Percentiles rank a stretch among this genome's conserved stretches.
phyloP scores from a whole-genome alignment of 495 filamentous ascomycete species.

The Aspergillus taichungensis region DNA sequence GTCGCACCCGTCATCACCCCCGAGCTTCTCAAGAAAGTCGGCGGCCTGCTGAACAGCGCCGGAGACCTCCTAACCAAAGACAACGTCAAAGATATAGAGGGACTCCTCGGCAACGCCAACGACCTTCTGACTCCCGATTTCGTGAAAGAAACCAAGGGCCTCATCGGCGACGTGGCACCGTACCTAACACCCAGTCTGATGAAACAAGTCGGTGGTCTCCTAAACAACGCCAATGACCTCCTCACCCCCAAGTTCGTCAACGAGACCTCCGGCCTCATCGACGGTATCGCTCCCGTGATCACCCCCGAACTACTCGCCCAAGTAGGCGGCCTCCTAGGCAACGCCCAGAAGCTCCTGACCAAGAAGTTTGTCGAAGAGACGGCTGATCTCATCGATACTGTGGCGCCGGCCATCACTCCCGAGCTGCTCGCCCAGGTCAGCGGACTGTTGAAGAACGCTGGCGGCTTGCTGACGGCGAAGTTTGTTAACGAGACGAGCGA shows the following conservation, averaged over 20 bases:
- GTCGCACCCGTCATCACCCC: slow-evolving; percentile 28
- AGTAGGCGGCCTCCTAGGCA: slow-evolving; percentile 27
- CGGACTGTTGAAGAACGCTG: slow-evolving; percentile 27
- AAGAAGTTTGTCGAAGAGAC: slow-evolving; percentile 29
- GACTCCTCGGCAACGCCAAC: slow-evolving; percentile 34
- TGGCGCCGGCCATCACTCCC: slow-evolving; percentile 29
- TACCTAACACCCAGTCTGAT: slow-evolving; percentile 23
- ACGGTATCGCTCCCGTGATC: slow-evolving; percentile 29
- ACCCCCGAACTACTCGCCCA: slow-evolving; percentile 24
- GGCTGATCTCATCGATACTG: slow-evolving; percentile 26
- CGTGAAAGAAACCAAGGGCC: slow-evolving; percentile 31
- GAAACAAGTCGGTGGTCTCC: slow-evolving; percentile 17
- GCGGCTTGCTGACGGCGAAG: slow-evolving; percentile 27
- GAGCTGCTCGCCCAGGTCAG: slow-evolving; percentile 17
- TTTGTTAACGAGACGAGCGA: slow-evolving; percentile 36
- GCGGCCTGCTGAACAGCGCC: slow-evolving; percentile 31
- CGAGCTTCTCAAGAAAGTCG: slow-evolving; percentile 27
- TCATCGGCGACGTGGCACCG: slow-evolving; percentile 26
- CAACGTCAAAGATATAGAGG: slow-evolving; percentile 28
- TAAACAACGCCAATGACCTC: slow-evolving; percentile 33
- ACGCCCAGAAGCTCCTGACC: slow-evolving; percentile 32
- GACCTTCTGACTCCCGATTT: slow-evolving; percentile 32
- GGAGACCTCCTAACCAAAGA: slow-evolving; percentile 25
- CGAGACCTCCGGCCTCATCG: slow-evolving; percentile 33
- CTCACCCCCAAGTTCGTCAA: slow-evolving; percentile 33